Base-by-base conservation (phyloP, 306 rosid genomes). In the Prunus kanzakura region DNA sequence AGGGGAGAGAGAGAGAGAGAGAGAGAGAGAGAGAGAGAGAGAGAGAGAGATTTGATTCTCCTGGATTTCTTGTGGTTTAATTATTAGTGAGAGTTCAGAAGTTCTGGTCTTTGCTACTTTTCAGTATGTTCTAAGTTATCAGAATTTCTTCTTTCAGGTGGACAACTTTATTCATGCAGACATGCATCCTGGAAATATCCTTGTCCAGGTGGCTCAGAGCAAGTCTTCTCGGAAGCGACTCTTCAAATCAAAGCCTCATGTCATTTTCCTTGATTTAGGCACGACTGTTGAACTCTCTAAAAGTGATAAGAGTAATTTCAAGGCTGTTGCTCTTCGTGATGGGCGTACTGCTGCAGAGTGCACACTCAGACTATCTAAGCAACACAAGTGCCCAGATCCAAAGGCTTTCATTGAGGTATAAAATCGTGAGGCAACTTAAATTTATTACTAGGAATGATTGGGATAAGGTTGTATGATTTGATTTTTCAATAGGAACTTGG, bases 141-240 rank as follows among this genome's bases (percentile, higher is more conserved):
- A 27, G 29, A 27, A 27, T 27, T 27, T 27, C 29, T 27, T 27
- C 29, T 27, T 27, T 27, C 29, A 27, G 29, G 29, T 27, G 29
- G 29, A 27, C 29, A 27, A 27, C 29, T 27, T 27, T 27, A 27
- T 27, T 27, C 29, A 27, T 27, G 29, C 29, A 27, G 29, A 27
- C 82, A 93, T 93, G 98, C 98, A 93, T 90, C 98, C 98, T 76
- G 97, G 98, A 81, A 93, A 93, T 85, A 93, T 93, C 89, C 97
- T 91, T 72, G 98, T 93, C 73, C 92, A 96, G 66, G 88, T 90
- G 64, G 25, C 91, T 77, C 88, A 67, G 67, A 84, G 79, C 81
- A 91, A 86, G 85, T 84, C 93, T 80, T 68, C 81, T 75, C 81
- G 75, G 60, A 93, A 87, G 76, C 82, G 87, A 56, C 87, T 93